phyloP scores from a whole-genome alignment of 2,329 filamentous ascomycete species.

The Dactylella cylindrospora region DNA sequence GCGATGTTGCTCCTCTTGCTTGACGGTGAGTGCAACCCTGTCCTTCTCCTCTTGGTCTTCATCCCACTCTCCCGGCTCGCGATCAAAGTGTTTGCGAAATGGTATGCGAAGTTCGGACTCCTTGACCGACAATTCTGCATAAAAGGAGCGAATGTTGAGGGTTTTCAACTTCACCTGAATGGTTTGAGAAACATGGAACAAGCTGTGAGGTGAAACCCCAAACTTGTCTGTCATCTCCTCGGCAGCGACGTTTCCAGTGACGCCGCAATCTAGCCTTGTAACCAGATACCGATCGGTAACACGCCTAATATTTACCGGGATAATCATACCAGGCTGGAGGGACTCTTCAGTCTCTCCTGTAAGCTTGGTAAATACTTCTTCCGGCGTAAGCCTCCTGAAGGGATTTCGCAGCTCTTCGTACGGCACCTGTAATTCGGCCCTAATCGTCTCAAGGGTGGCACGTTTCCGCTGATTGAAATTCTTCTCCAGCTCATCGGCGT shows the following conservation, averaged over 20 bases:
- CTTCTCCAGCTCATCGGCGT: slow-evolving; percentile 88
- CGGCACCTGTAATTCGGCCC: slow-evolving; percentile 84
- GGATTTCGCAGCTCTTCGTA: slow-evolving; percentile 90
- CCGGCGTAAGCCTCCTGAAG: slow-evolving; percentile 68
- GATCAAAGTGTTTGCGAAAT: slow-evolving; percentile 69
- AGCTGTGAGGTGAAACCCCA: slow-evolving; percentile 57
- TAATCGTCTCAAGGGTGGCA: slow-evolving; percentile 92
- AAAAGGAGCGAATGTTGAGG: slow-evolving; percentile 82
- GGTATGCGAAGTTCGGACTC: slow-evolving; percentile 77
- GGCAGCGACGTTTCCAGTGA: slow-evolving; percentile 83
- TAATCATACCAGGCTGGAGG: slow-evolving; percentile 83
- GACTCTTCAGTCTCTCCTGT: slow-evolving; percentile 88
- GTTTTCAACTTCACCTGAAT: slow-evolving; percentile 84
- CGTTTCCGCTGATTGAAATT: slow-evolving; percentile 94
- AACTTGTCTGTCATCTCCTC: slow-evolving; percentile 76
- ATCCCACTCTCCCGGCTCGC: slow-evolving; percentile 82
- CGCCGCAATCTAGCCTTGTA: slow-evolving; percentile 87
- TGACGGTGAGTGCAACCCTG: slow-evolving; percentile 78
- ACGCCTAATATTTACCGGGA: slow-evolving; percentile 82
- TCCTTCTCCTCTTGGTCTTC: slow-evolving; percentile 76
- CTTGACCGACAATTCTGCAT: slow-evolving; percentile 78
- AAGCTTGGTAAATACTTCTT: slow-evolving; percentile 93
- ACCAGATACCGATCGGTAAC: slow-evolving; percentile 92
- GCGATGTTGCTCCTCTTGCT: slow-evolving; percentile 79
- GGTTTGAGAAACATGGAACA: slow-evolving; percentile 78